These are phyloP conservation scores for Polytrichum commune DNA, from an alignment of 225 moss, liverwort and hornwort species.

Conservation along the genomic window DNA sequence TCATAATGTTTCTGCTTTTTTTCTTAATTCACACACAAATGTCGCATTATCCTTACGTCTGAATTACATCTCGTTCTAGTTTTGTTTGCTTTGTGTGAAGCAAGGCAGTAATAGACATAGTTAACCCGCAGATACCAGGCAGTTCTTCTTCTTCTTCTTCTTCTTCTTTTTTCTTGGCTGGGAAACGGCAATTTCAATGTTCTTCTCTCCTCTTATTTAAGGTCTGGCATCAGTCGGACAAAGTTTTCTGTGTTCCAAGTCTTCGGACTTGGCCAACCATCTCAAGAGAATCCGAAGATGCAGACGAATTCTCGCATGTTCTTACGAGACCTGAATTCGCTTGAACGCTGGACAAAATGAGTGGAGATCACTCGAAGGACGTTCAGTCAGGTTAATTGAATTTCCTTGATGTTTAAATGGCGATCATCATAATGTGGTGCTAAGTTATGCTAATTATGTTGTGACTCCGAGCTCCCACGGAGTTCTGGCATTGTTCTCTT, in stretches of 20 bases:
- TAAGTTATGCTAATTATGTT: not conserved
- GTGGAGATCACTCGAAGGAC: constrained; percentile 3
- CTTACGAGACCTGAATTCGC: not conserved
- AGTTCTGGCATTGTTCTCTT: not conserved
- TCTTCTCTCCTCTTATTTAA: not conserved
- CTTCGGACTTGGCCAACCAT: not conserved
- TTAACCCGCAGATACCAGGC: not conserved
- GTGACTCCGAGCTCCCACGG: too few species aligned
- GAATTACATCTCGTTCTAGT: too few species aligned
- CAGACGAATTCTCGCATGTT: not conserved
- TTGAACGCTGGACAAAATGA: constrained; percentile 1
- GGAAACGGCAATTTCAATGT: not conserved
- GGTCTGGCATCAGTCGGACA: not conserved
- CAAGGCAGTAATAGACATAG: not conserved
- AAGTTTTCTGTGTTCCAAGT: not conserved
- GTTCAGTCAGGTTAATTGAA: constrained; percentile 1
- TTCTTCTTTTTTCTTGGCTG: not conserved
- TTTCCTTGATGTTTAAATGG: constrained; percentile 1
- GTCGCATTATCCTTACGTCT: too few species aligned
- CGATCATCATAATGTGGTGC: not conserved
- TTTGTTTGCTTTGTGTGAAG: too few species aligned
- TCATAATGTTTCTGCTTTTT: too few species aligned
- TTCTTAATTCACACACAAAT: too few species aligned
- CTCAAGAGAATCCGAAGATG: not conserved
- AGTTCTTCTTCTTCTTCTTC: not conserved